Evolutionary conservation across 768 basidiomycete genomes (phyloP), one percentile per base, ranked within the genome.

Genomic region (Asterophora lycoperdoides): DNA sequence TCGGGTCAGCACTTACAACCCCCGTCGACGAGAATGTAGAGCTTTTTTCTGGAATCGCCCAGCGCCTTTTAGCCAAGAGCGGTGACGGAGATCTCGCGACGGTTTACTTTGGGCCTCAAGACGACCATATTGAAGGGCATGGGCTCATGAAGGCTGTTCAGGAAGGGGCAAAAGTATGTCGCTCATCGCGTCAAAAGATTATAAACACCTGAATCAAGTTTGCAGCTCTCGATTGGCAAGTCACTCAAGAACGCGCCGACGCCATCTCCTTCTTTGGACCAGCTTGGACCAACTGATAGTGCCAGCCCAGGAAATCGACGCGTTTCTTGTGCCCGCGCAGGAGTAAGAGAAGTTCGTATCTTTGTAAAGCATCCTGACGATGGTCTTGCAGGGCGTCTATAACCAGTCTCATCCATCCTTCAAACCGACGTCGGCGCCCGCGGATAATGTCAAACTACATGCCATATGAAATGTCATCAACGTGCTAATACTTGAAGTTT

Each of bases 1-100:
- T 75, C 46, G 64, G 63, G 10, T 75, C 73, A 7, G 63, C 59
- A 30, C 60, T 76, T 2, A 68, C 68, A 17, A 76, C 74, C 26
- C 74, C 74, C 11, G 62, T 63, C 5, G 72, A 75, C 45, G 71
- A 71, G 48, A 55, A 64, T 26, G 48, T 58, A 15, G n/a, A 54
- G 1, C 44, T 55, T 15, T 54, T 56, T 17, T 28, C 49, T 29
- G 48, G 46, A 11, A 48, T 61, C 13, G 54, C 52, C 29, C 34
- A 55, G 41, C 52, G 50, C 30, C 41, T 52, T 41, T 26, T 46
- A n/a, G 52, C 10, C 18, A 53, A 49, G 15, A 15, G 44, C 29
- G 38, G 44, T 15, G n/a, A 34, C 20, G 39, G 45, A 30, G 19
- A 41, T 46, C 18, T 17, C 10, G 30, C 40, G 32, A 11, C 30